Base-by-base conservation (phyloP, 768 basidiomycete species). In the Termitomyces titanicus region DNA sequence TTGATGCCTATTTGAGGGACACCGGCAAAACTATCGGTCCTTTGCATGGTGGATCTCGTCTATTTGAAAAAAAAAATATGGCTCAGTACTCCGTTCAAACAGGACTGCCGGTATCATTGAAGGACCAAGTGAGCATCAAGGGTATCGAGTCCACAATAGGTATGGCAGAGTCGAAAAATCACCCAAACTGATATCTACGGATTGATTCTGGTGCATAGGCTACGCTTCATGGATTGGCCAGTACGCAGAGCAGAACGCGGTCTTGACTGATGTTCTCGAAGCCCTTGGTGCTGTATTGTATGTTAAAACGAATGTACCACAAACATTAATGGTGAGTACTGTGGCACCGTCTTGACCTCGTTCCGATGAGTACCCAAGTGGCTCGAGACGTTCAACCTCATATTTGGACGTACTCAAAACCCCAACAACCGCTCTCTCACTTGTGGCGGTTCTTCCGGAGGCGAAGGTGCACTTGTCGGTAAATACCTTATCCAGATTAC, bases 401-500 rank as follows among this genome's bases (percentile, higher is more conserved):
- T 92, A 31, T 94, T 88, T 62, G 92, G 92, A 2, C 76, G 89
- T 52, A 94, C 92, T 0, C 63, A 72, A 17, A 92, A 93, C 62
- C 92, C 92, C 0, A 73, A 78, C 64, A 92, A 93, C 64, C 79
- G 86, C 11, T 76, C 76, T n/a, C 72, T 90, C 42, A 91, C 87
- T 4, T 70, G 75, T 3, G 92, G 92, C 13, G 93, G 92, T 3
- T 93, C 89, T 0, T 89, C 86, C 3, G 93, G 93, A 5, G 92
- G 92, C 29, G 93, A 94, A 71, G 88, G 88, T 39, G 89, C 91
- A 0, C 76, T 94, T 8, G 61, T 92, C 37, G 84, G 83, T 64
- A 61, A 5, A 31, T 76, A 67, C 33, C 2, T 8, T 33, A 15
- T 24, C 9, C 25, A 18, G 18, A 9, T 31, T 25, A 2, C 22